Evolutionary conservation across 176 grass and related monocot species (phyloP), one percentile per base, ranked within the genome.

Genomic region (Leersia perrieri): DNA sequence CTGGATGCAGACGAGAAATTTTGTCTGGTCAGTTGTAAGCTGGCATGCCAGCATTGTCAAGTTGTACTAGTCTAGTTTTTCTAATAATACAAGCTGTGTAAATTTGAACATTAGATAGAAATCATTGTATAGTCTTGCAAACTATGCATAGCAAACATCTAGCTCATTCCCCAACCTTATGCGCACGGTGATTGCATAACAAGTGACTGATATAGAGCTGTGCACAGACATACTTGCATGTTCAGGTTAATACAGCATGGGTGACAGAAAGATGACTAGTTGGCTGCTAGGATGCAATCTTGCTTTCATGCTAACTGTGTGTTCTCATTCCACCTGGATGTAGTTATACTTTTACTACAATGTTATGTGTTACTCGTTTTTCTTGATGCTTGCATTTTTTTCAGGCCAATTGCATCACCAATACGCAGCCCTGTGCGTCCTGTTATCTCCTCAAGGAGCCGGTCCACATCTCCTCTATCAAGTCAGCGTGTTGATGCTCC

Each of bases 371-470:
- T 72, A 33, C 81, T 81, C 35, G 22, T 42, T 6, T 35, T 57
- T 65, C 78, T 55, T 66, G 3, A 35, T 75, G 35, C 68, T 82
- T 36, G 15, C 60, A 38, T 72, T 89, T 33, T 80, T 45, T 60
- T 15, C 57, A 89, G 88, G 61, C 34, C 63, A 73, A 42, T 42
- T 72, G 39, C 66, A 44, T 67, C 83, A 22, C 67, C 66, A 5
- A 23, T 73, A 82, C 64, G 60, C 34, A 85, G 78, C 58, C 78
- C 72, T 0, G 3, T 51, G 9, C 66, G 77, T 73, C 23, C 83
- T 67, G 51, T 42, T 89, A 72, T 66, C 72, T 72, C 73, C 60
- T 66, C 72, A 82, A 82, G 83, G 60, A 82, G 73, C 66, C 85
- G 66, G 60, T 41, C 66, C 29, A n/a, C 31, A 27, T 76, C 88